A percentile compares a stretch with the other conserved stretches of the same genome.
phyloP scores from a whole-genome alignment of 2,329 filamentous ascomycete genomes.

The Bipolaris gigantea region DNA sequence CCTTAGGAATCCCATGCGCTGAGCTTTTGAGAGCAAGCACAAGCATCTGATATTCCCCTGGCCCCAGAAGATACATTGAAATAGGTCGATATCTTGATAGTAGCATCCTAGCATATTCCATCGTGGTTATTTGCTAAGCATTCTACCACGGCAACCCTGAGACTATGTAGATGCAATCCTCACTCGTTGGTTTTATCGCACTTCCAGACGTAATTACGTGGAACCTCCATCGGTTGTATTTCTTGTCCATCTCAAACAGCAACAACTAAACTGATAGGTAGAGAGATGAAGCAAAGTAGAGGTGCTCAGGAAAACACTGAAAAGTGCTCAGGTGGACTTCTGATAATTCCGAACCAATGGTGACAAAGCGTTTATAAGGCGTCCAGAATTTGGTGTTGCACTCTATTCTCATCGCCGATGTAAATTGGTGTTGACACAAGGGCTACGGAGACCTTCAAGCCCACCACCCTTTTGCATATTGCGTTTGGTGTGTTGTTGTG shows the following conservation, averaged over 20 bases:
- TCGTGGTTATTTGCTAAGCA: not conserved
- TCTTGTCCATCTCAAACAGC: no score
- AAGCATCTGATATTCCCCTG: not conserved
- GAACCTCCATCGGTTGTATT: not conserved
- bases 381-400: not conserved
- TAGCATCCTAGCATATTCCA: not conserved
- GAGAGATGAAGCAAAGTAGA: not conserved
- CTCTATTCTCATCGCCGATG: not conserved
- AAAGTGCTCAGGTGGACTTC: not conserved
- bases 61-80: not conserved
- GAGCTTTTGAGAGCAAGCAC: not conserved
- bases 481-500: no score
- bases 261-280: not conserved
- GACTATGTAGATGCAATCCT: not conserved
- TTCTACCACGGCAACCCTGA: not conserved
- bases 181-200: not conserved
- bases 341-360: not conserved
- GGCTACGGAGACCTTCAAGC: no score
- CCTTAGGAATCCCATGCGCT: not conserved
- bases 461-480: no score
- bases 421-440: not conserved
- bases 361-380: not conserved
- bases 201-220: not conserved
- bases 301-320: not conserved
- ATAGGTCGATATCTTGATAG: not conserved